Base-by-base conservation (phyloP, 2,329 filamentous ascomycete species). In the Pseudocercospora musae region DNA sequence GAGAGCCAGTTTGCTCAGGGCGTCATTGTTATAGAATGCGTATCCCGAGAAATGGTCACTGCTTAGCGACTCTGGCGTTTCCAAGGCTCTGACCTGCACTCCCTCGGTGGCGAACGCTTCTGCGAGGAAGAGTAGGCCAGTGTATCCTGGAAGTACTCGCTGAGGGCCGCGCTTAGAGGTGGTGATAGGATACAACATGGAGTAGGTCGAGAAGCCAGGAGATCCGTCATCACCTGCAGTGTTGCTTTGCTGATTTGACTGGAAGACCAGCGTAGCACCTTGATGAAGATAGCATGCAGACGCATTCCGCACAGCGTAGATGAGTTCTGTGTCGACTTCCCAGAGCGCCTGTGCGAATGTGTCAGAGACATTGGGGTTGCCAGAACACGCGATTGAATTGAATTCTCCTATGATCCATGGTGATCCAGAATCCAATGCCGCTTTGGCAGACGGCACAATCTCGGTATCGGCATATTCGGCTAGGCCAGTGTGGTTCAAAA, bases 291-390 rank as follows among this genome's bases (percentile, higher is more conserved):
- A 74, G 23, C 76, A 73, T 5, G 73, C 70, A 0, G 72, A 73
- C 0, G 76, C 76, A 56, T 78, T 78, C n/a, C 73, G 70, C 1
- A 72, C 70, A 15, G 77, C 77, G 55, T 78, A 78, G 40, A 76
- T 71, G 15, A 79, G 68, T 42, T 77, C 71, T 0, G 72, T 75
- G 54, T 78, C 75, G 9, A 76, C 71, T 15, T 76, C 73, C 77
- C 77, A 78, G 2, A 79, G 68, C 0, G 77, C 77, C 59, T 78
- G 73, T 0, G 75, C 76, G 58, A 78, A 78, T 0, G 76, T 78
- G 62, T 79, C 77, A 2, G 74, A 75, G n/a, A 79, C 76, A 59
- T 73, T 72, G 0, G 75, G 75, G 25, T 71, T 72, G 7, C 77
- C 77, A n/a, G 70, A 72, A 63, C 77, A 79, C 5, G 76, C 73